These are phyloP conservation scores for Zygoascus biomembranicola DNA, from an alignment of 805 yeast genomes.

Conservation along the genomic window DNA sequence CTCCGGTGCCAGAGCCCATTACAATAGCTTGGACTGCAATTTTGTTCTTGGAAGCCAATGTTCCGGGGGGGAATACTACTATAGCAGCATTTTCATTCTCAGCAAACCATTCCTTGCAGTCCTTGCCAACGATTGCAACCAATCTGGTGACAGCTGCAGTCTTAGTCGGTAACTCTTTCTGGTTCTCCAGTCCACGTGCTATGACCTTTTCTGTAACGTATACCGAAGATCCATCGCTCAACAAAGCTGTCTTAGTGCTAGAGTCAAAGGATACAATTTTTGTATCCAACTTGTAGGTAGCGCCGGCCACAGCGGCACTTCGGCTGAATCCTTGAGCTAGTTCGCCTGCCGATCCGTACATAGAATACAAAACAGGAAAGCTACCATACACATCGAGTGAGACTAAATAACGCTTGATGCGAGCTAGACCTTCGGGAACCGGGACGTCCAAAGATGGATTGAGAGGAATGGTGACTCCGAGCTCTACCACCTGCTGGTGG, in stretches of 20 bases:
- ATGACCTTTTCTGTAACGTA: slow-evolving; percentile 73
- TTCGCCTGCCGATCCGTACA: slow-evolving; percentile 95
- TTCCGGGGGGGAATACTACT: slow-evolving; percentile 86
- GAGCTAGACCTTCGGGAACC: slow-evolving; percentile 67
- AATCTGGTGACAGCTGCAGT: slow-evolving; percentile 48
- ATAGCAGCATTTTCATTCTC: slow-evolving; percentile 78
- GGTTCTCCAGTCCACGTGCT: slow-evolving; percentile 16
- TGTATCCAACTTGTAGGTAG: slow-evolving; percentile 80
- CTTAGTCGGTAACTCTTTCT: slow-evolving; percentile 13
- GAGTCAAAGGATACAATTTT: slow-evolving; percentile 58
- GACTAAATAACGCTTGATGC: slow-evolving; percentile 73
- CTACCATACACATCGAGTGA: slow-evolving; percentile 90
- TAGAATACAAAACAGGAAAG: slow-evolving; percentile 86
- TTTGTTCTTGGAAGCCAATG: slow-evolving; percentile 56
- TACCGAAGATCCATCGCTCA: slow-evolving; percentile 61
- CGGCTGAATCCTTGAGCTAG: slow-evolving; percentile 94
- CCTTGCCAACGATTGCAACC: slow-evolving; percentile 74
- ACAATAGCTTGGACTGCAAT: slow-evolving; percentile 80
- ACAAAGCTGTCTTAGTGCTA: slow-evolving; percentile 49
- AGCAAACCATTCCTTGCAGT: slow-evolving; percentile 87
- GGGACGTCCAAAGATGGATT: slow-evolving; percentile 51
- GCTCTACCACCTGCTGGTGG: slow-evolving; percentile 68
- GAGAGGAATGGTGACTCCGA: slow-evolving; percentile 79
- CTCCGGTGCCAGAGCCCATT: slow-evolving; percentile 80
- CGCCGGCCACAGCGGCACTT: slow-evolving; percentile 96